phyloP scores from a whole-genome alignment of 1,284 basidiomycete species.

The Trichosporon faecale region DNA sequence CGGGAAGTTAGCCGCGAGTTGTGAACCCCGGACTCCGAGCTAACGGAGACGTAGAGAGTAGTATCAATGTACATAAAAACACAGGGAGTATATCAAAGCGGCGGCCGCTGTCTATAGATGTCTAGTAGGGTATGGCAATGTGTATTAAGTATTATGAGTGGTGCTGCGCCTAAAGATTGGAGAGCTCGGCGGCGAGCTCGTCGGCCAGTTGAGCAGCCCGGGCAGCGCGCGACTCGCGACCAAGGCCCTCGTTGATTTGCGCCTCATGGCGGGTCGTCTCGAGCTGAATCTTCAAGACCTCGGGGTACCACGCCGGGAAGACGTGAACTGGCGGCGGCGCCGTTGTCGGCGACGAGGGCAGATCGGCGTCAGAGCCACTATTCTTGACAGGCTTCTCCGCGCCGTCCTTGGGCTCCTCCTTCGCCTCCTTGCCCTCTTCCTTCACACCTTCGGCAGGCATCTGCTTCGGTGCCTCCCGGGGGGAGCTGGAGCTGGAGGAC shows the following conservation, averaged over 20 bases:
- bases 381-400: neutral
- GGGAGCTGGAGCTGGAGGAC: no score
- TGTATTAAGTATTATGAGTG: neutral
- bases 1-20: no score
- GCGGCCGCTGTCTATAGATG: neutral
- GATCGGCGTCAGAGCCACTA: neutral
- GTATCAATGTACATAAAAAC: slow-evolving; percentile 3
- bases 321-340: neutral
- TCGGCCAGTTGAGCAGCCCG: slow-evolving; percentile 18
- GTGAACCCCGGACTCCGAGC: no score
- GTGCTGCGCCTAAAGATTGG: neutral
- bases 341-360: neutral
- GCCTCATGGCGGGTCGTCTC: slow-evolving; percentile 27
- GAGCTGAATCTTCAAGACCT: slow-evolving; percentile 22
- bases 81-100: slow-evolving; percentile 3
- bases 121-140: neutral
- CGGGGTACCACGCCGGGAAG: slow-evolving; percentile 10
- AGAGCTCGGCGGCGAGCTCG: slow-evolving; percentile 7
- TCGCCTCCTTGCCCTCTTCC: neutral
- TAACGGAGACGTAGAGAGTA: neutral
- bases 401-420: neutral
- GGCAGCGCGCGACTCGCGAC: slow-evolving; percentile 29
- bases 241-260: slow-evolving; percentile 33
- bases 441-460: neutral
- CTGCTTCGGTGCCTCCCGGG: neutral